These are phyloP conservation scores for Aspergillus neoniger DNA, from an alignment of 2,329 filamentous ascomycete species.

Conservation along the genomic window DNA sequence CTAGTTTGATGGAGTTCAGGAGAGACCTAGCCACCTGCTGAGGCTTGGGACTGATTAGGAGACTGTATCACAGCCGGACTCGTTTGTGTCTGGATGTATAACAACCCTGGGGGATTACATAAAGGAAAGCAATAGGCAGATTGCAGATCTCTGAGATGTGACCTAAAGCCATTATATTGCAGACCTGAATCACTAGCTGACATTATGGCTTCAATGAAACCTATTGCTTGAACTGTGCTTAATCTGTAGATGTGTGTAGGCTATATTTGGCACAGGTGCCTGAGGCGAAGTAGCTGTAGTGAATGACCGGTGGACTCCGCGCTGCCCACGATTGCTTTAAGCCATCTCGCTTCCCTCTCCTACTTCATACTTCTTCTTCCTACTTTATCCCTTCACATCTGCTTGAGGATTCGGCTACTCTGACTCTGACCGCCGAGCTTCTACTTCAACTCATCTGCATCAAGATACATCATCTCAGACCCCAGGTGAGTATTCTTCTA, in stretches of 20 bases:
- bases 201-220: conserved; percentile 24
- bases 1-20: neutral
- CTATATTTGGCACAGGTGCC: neutral
- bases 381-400: neutral
- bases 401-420: too few species aligned
- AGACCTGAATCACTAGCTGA: conserved; percentile 10
- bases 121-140: conserved; percentile 3
- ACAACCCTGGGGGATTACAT: neutral
- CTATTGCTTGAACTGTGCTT: conserved; percentile 13
- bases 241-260: neutral
- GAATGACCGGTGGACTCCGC: neutral
- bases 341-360: neutral
- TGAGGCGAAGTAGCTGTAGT: neutral
- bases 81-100: neutral
- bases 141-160: neutral
- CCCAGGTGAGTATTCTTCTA: too few species aligned
- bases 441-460: too few species aligned
- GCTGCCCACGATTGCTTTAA: too few species aligned
- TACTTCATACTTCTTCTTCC: neutral
- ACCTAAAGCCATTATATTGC: neutral
- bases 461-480: too few species aligned
- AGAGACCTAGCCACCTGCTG: neutral
- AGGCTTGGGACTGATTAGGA: neutral
- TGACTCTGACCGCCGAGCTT: too few species aligned
- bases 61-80: conserved; percentile 1